These are phyloP conservation scores for Claviceps cyperi DNA, from an alignment of 2,329 filamentous ascomycete species.

Conservation along the genomic window DNA sequence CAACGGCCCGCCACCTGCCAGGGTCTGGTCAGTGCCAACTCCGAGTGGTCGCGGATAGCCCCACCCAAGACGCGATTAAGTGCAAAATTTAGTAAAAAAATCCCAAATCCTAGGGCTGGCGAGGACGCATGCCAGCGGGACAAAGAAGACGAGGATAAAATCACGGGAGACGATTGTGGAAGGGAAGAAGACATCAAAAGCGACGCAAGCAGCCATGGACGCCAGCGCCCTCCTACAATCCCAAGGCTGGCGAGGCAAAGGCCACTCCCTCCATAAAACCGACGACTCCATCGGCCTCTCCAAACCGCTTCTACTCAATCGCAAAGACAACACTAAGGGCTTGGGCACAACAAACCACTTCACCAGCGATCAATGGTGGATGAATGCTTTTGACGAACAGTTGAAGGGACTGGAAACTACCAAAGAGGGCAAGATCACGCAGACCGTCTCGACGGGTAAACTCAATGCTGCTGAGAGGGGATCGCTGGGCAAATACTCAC, in stretches of 20 bases:
- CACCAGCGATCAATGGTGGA: constrained; percentile 85
- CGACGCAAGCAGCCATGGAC: constrained; percentile 45
- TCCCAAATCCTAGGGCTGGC: no score
- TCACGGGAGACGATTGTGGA: background rate
- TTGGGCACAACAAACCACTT: constrained; percentile 61
- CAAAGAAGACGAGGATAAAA: no score
- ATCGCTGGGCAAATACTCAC: constrained; percentile 40
- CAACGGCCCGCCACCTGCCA: no score
- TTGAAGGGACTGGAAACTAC: constrained; percentile 63
- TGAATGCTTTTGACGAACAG: constrained; percentile 84
- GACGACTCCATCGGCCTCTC: constrained; percentile 62
- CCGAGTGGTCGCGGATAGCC: no score
- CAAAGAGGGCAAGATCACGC: constrained; percentile 38
- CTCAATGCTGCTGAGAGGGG: constrained; percentile 42
- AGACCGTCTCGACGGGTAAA: constrained; percentile 40
- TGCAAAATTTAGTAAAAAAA: no score
- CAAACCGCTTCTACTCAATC: constrained; percentile 68
- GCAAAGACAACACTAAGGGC: constrained; percentile 68
- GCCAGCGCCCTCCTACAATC: constrained; percentile 67
- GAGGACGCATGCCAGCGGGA: no score
- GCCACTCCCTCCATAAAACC: constrained; percentile 71
- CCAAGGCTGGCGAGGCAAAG: constrained; percentile 82
- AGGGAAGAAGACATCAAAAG: background rate
- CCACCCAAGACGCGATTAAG: no score
- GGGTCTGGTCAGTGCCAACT: no score